Percentiles rank a stretch among this genome's conserved stretches.
phyloP scores from a whole-genome alignment of 352 stramenopile species.

The Plasmopara halstedii region DNA sequence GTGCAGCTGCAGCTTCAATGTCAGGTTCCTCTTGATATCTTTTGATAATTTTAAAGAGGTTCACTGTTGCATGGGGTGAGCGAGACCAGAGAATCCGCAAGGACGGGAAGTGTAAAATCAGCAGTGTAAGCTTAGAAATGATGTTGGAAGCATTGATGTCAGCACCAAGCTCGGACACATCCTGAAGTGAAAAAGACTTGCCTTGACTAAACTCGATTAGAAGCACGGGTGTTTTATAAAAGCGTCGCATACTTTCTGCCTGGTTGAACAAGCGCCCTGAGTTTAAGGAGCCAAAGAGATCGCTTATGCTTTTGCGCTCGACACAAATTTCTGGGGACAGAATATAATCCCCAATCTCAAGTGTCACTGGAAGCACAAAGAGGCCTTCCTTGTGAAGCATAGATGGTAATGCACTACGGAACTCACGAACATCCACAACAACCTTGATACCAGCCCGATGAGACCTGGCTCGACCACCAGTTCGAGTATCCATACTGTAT shows the following conservation, averaged over 20 bases:
- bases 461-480: conserved; percentile 39
- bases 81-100: conserved; percentile 94
- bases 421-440: conserved; percentile 96
- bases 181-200: conserved; percentile 82
- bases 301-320: conserved; percentile 92
- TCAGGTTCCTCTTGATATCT: conserved; percentile 80
- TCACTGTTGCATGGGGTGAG: conserved; percentile 85
- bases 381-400: conserved; percentile 95
- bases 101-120: conserved; percentile 92
- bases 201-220: conserved; percentile 94
- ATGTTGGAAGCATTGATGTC: conserved; percentile 92
- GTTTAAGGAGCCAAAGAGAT: conserved; percentile 96
- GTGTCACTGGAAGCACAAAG: conserved; percentile 90
- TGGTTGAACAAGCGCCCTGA: conserved; percentile 96
- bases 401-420: conserved; percentile 91
- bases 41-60: conserved; percentile 80
- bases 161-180: conserved; percentile 82
- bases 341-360: conserved; percentile 97
- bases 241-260: conserved; percentile 73
- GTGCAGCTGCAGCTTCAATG: conserved; percentile 54
- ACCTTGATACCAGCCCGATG: conserved; percentile 48
- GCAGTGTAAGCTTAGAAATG: conserved; percentile 91
- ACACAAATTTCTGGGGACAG: conserved; percentile 96
- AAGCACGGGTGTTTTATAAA: conserved; percentile 88
- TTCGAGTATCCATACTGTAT: conserved; percentile 83